phyloP scores from a whole-genome alignment of 169 alveolate species.

The Cryptosporidium ryanae region DNA sequence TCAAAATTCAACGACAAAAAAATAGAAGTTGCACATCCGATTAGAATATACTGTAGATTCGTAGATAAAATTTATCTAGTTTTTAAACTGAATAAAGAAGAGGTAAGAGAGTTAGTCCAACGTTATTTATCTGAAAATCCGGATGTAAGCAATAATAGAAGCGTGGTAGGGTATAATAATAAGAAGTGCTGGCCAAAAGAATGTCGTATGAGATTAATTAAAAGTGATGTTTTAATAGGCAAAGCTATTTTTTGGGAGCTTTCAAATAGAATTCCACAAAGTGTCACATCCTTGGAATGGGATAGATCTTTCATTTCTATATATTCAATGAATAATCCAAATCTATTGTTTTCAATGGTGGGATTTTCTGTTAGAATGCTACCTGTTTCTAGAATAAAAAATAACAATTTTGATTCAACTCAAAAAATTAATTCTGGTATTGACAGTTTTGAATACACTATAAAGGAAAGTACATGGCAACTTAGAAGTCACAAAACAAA shows the following conservation, averaged over 20 bases:
- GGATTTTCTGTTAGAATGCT: conserved; percentile 98
- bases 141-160: conserved; percentile 99
- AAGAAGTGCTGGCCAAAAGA: conserved; percentile 99
- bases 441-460: background rate
- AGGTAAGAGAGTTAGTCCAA: conserved; percentile 96
- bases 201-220: conserved; percentile 99
- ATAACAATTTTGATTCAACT: conserved; percentile 9
- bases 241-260: conserved; percentile 99
- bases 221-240: conserved; percentile 98
- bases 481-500: conserved; percentile 97
- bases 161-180: conserved; percentile 98
- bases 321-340: conserved; percentile 98
- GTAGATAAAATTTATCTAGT: conserved; percentile 95
- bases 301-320: conserved; percentile 98
- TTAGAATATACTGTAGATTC: conserved; percentile 96
- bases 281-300: conserved; percentile 97
- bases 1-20: conserved; percentile 93
- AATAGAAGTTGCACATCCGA: conserved; percentile 97
- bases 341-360: conserved; percentile 96
- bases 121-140: conserved; percentile 99
- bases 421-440: background rate
- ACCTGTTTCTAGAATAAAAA: conserved; percentile 90
- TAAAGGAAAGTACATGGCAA: conserved; percentile 98
- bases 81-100: conserved; percentile 94
- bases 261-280: conserved; percentile 98